Percentiles rank a stretch among this genome's conserved stretches.
Conservation (phyloP, 805 yeast species). For the Ogataea pignaliae region DNA sequence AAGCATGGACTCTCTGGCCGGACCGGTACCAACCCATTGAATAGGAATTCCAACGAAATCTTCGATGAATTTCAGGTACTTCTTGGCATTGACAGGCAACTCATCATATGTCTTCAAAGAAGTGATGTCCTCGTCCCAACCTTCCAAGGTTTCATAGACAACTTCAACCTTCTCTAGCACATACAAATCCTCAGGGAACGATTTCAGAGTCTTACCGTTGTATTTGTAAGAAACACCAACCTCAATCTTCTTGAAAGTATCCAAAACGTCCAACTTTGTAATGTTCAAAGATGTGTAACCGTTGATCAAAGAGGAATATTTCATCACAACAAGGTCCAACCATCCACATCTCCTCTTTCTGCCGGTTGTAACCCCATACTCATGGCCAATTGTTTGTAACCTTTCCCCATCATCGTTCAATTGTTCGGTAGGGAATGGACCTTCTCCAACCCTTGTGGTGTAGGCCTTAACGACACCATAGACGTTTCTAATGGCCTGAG, state of each 20-base stretch:
- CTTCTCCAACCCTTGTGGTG: conserved; percentile 98
- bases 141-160: conserved; percentile 85
- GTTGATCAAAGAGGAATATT: conserved; percentile 85
- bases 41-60: conserved; percentile 79
- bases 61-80: conserved; percentile 81
- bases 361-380: conserved; percentile 97
- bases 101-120: conserved; percentile 63
- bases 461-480: conserved; percentile 98
- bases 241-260: conserved; percentile 80
- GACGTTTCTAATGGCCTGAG: conserved; percentile 69
- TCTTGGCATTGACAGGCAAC: conserved; percentile 83
- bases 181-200: conserved; percentile 91
- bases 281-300: conserved; percentile 94
- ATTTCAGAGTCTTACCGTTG: conserved; percentile 67
- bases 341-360: conserved; percentile 99
- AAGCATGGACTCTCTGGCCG: conserved; percentile 92
- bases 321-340: conserved; percentile 93
- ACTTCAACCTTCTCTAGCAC: conserved; percentile 87
- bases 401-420: conserved; percentile 81
- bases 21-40: conserved; percentile 98
- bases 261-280: conserved; percentile 94
- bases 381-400: conserved; percentile 89
- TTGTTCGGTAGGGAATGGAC: conserved; percentile 99
- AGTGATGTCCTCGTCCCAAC: conserved; percentile 89
- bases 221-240: conserved; percentile 81